These are phyloP conservation scores for Komagataella kurtzmanii DNA, from an alignment of 805 yeast genomes.

Conservation along the genomic window DNA sequence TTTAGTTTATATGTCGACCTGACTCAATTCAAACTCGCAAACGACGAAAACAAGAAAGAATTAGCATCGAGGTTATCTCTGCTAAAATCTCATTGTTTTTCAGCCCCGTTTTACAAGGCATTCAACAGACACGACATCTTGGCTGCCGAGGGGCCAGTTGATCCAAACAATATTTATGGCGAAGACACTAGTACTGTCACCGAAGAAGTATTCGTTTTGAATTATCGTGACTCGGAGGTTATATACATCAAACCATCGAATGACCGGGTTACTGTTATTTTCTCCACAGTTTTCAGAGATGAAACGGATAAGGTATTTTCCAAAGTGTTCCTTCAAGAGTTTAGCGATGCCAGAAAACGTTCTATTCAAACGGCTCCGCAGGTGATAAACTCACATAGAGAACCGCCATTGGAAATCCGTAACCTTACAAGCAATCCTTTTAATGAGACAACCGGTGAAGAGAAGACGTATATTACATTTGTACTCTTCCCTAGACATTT, in stretches of 20 bases:
- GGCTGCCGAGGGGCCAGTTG: constrained; percentile 24
- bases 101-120: constrained; percentile 87
- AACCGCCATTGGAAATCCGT: constrained; percentile 84
- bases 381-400: constrained; percentile 79
- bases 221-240: constrained; percentile 88
- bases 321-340: constrained; percentile 82
- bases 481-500: constrained; percentile 78
- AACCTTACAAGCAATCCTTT: constrained; percentile 21
- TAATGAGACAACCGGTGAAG: constrained; percentile 20
- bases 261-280: constrained; percentile 94
- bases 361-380: constrained; percentile 98
- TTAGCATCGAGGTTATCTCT: constrained; percentile 56
- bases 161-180: constrained; percentile 27
- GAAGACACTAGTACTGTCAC: constrained; percentile 23
- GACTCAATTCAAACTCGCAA: constrained; percentile 19
- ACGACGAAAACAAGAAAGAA: constrained; percentile 33
- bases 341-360: constrained; percentile 90
- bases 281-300: constrained; percentile 88
- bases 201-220: constrained; percentile 52
- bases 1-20: constrained; percentile 64
- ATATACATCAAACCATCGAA: constrained; percentile 84
- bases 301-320: constrained; percentile 92
- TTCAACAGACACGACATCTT: constrained; percentile 67
- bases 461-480: constrained; percentile 38
- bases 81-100: constrained; percentile 76